Conservation (phyloP, 768 basidiomycete genomes). For the Amanita exitialis region DNA sequence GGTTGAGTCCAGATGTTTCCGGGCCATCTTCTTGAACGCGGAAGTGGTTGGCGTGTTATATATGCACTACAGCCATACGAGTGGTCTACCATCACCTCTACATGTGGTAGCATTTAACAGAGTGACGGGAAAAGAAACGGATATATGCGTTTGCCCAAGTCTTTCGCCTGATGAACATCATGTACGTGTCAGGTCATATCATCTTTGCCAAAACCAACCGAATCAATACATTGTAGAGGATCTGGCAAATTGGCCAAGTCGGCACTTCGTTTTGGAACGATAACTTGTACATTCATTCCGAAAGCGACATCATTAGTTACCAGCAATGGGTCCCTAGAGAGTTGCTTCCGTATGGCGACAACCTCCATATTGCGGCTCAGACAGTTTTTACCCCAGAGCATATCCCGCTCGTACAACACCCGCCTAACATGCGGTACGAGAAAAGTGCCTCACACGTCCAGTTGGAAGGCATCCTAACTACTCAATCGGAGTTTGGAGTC, state of each 20-base stretch:
- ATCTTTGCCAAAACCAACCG: background rate
- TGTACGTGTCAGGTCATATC: background rate
- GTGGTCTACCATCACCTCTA: constrained; percentile 2
- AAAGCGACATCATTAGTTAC: background rate
- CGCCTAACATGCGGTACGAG: background rate
- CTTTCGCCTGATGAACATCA: background rate
- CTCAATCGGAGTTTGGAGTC: background rate
- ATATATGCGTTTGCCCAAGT: constrained; percentile 7
- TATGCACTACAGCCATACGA: background rate
- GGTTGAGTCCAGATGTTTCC: constrained; percentile 5
- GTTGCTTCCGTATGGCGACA: background rate
- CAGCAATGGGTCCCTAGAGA: constrained; percentile 4
- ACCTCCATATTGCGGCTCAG: background rate
- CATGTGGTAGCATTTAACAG: constrained; percentile 15
- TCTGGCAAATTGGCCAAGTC: constrained; percentile 10
- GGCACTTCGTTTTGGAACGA: constrained; percentile 13
- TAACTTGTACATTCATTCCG: constrained; percentile 5
- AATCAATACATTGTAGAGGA: constrained; percentile 2
- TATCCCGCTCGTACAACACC: background rate
- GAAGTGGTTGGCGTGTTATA: constrained; percentile 19
- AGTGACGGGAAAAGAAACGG: constrained; percentile 7
- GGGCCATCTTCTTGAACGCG: constrained; percentile 18
- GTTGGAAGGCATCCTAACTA: constrained; percentile 3
- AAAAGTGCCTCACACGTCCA: background rate
- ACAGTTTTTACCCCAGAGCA: background rate